phyloP scores from a whole-genome alignment of 768 basidiomycete species.

The Clitopilus passeckerianus region DNA sequence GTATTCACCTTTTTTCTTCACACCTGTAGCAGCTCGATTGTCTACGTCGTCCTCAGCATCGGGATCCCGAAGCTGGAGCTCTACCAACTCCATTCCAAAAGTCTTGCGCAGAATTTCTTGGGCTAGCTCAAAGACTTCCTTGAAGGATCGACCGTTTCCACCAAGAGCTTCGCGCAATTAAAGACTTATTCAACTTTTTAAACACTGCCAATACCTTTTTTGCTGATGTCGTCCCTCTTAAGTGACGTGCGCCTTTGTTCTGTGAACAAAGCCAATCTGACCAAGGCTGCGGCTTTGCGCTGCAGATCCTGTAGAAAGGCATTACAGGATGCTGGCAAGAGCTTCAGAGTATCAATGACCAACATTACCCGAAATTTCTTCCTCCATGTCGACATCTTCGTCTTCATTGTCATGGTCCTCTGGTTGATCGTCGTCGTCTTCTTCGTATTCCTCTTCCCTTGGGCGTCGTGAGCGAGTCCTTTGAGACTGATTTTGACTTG shows the following conservation, averaged over 20 bases:
- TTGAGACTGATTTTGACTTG: slow-evolving; percentile 25
- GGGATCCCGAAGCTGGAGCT: slow-evolving; percentile 61
- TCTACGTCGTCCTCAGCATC: slow-evolving; percentile 41
- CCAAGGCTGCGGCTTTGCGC: slow-evolving; percentile 67
- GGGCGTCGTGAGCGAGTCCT: slow-evolving; percentile 23
- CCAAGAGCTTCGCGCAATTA: slow-evolving; percentile 24
- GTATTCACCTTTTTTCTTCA: slow-evolving; percentile 63
- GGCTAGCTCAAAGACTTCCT: slow-evolving; percentile 55
- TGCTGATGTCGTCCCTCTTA: slow-evolving; percentile 79
- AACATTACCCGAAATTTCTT: slow-evolving; percentile 7
- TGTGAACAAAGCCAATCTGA: slow-evolving; percentile 75
- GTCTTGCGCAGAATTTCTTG: slow-evolving; percentile 58
- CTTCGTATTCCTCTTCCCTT: slow-evolving; percentile 29
- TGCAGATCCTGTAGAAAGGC: slow-evolving; percentile 43
- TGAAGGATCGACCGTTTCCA: slow-evolving; percentile 51
- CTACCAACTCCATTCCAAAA: slow-evolving; percentile 84
- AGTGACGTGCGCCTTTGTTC: slow-evolving; percentile 68
- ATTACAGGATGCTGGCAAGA: background rate
- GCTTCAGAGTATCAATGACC: slow-evolving; percentile 2
- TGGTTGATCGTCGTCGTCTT: slow-evolving; percentile 26
- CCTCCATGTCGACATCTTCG: slow-evolving; percentile 10
- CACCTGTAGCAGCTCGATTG: slow-evolving; percentile 43
- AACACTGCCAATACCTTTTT: slow-evolving; percentile 51
- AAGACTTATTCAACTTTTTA: background rate
- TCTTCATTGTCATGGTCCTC: slow-evolving; percentile 21